phyloP scores from a whole-genome alignment of 306 rosid species.

The Clitoria ternatea region DNA sequence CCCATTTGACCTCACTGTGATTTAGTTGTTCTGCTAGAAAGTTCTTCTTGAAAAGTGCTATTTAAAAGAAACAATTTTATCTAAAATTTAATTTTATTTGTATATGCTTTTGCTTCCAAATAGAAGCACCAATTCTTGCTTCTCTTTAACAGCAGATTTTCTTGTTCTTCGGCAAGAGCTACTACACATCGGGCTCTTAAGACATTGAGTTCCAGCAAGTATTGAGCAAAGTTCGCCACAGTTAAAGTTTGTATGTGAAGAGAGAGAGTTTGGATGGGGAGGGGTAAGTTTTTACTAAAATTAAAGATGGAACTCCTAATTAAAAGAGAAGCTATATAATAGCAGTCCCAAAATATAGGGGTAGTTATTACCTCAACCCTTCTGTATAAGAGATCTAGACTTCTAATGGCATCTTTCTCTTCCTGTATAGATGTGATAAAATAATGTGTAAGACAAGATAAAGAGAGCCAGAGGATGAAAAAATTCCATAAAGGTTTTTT shows the following conservation, averaged over 20 bases:
- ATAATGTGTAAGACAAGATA: constrained; percentile 16
- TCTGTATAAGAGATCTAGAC: constrained; percentile 85
- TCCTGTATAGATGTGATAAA: constrained; percentile 53
- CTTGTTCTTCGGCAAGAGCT: not conserved
- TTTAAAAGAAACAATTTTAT: not conserved
- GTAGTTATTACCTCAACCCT: constrained; percentile 73
- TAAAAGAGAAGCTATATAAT: not conserved
- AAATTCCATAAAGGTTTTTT: not conserved
- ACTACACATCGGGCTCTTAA: not conserved
- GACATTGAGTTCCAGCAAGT: not conserved
- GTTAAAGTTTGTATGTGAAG: not conserved
- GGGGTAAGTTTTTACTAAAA: not conserved
- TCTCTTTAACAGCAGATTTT: constrained; percentile 1
- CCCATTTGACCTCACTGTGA: not conserved
- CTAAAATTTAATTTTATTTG: not conserved
- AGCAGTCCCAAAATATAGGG: not conserved
- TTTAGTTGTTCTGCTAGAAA: not conserved
- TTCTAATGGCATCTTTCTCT: constrained; percentile 88
- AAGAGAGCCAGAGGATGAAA: constrained; percentile 10
- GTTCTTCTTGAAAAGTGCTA: not conserved
- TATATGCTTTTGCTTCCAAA: not conserved
- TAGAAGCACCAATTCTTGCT: not conserved
- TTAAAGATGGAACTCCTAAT: not conserved
- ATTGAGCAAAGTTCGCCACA: not conserved
- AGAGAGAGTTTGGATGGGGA: not conserved